Conservation (phyloP, 495 filamentous ascomycete genomes). For the Wilcoxina mikolae region DNA sequence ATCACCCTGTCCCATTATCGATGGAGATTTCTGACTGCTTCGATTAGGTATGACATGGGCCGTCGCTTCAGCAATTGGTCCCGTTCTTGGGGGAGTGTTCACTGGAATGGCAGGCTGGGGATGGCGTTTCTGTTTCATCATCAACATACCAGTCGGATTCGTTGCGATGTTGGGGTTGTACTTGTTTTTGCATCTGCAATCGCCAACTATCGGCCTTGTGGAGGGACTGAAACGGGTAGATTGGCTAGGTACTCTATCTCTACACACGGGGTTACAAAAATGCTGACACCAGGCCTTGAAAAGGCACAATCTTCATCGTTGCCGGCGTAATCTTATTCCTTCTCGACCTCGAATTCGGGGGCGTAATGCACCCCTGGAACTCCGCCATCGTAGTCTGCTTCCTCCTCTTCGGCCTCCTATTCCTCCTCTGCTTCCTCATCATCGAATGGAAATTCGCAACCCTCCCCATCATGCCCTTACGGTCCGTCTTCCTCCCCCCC, state of each 20-base stretch:
- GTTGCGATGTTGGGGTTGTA: conserved; percentile 49
- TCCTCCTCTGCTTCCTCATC: conserved; percentile 47
- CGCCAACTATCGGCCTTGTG: conserved; percentile 53
- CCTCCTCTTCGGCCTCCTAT: conserved; percentile 56
- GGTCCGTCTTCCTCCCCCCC: too few species aligned
- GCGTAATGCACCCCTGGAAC: conserved; percentile 57
- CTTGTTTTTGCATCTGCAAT: conserved; percentile 61
- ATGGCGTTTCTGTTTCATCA: conserved; percentile 54
- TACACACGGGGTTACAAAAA: neutral
- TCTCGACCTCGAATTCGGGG: conserved; percentile 65
- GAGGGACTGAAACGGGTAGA: conserved; percentile 45
- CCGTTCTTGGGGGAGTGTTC: conserved; percentile 62
- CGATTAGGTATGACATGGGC: conserved; percentile 59
- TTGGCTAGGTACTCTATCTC: conserved; percentile 23
- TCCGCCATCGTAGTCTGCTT: conserved; percentile 64
- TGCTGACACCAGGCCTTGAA: neutral
- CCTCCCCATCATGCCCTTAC: conserved; percentile 61
- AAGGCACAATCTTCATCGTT: conserved; percentile 45
- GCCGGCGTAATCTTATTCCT: conserved; percentile 72
- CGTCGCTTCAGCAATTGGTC: conserved; percentile 55
- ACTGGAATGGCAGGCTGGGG: conserved; percentile 37
- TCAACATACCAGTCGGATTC: conserved; percentile 62
- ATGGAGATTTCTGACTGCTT: neutral
- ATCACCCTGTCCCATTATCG: neutral
- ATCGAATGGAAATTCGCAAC: conserved; percentile 59